These are phyloP conservation scores for Cyclotella distinguenda DNA, from an alignment of 108 stramenopile genomes.

Conservation along the genomic window DNA sequence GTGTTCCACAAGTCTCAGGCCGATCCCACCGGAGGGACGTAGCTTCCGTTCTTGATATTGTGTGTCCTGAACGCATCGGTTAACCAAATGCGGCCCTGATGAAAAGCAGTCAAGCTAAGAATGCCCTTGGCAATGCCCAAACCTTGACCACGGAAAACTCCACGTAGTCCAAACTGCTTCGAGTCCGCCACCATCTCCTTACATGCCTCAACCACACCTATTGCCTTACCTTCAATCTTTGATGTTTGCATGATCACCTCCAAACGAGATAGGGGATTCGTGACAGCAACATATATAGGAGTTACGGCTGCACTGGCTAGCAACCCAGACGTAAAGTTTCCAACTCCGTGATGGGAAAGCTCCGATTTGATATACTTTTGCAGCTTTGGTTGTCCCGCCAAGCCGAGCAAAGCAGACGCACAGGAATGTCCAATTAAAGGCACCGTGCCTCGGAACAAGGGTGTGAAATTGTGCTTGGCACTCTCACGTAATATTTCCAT, in stretches of 20 bases:
- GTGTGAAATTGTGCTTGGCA: conserved; percentile 76
- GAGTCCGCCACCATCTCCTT: conserved; percentile 81
- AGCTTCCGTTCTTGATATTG: conserved; percentile 83
- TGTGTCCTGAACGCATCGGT: conserved; percentile 81
- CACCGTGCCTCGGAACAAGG: conserved; percentile 89
- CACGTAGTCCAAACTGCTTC: conserved; percentile 82
- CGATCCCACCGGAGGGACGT: conserved; percentile 38
- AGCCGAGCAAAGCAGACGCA: conserved; percentile 84
- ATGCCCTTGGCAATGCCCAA: conserved; percentile 92
- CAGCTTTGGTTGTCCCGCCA: conserved; percentile 89
- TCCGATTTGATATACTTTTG: conserved; percentile 90
- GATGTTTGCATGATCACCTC: conserved; percentile 95
- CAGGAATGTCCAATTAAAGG: conserved; percentile 92
- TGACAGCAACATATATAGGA: conserved; percentile 91
- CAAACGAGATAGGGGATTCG: conserved; percentile 84
- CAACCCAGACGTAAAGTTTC: conserved; percentile 78
- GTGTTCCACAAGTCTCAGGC: conserved; percentile 15
- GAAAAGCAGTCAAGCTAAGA: conserved; percentile 83
- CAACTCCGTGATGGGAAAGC: conserved; percentile 53
- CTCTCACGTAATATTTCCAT: conserved; percentile 81
- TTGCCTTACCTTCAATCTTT: conserved; percentile 86
- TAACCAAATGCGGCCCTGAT: conserved; percentile 88
- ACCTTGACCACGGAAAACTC: conserved; percentile 91
- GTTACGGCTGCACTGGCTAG: conserved; percentile 78
- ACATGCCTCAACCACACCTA: conserved; percentile 70